Base-by-base conservation (phyloP, 2,329 filamentous ascomycete genomes). In the Monascus ruber region DNA sequence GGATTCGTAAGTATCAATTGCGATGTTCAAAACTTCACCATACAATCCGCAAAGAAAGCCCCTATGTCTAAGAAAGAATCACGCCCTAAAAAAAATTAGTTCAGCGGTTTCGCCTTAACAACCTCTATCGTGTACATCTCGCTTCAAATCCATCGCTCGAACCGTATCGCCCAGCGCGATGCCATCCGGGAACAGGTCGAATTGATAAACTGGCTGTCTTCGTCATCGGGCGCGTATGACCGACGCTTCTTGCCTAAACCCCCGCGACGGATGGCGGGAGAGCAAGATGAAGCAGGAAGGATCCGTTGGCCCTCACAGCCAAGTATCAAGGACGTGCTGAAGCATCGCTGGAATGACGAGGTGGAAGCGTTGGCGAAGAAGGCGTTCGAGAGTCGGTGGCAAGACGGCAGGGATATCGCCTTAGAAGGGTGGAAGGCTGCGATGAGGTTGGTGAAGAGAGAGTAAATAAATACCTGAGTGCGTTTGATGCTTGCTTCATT, bases 341-440 rank as follows among this genome's bases (percentile, higher is more conserved):
- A 89, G 67, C 80, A 84, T 53, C 70, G 76, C 43, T 89, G 84
- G 84, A 89, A 91, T 59, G 62, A 72, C 37, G 83, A 89, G 61
- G 62, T 89, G 29, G 74, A 81, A 58, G 69, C 70, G 44, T 71
- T 80, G 37, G 80, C 83, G 40, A 70, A 69, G 42, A 81, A 76
- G 71, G 73, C 77, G 41, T 77, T 86, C 62, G 70, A 64, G 28
- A 77, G 73, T 44, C 75, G 83, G 58, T 85, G 80, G 81, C 63
- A 68, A 36, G 70, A 71, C 38, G 70, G 79, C 39, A 71, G 78
- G 38, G 49, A 56, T 38, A 52, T 53, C 8, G 55, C 53, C 3
- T 47, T 38, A 39, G 74, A 81, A 46, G 68, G 65, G 2, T 62
- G 77, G 47, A 78, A 81, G 57, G 65, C 64, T 37, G 46, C 56